Percentiles rank a stretch among this genome's conserved stretches.
phyloP scores from a whole-genome alignment of 2,329 filamentous ascomycete genomes.

The Aspergillus japonicus region DNA sequence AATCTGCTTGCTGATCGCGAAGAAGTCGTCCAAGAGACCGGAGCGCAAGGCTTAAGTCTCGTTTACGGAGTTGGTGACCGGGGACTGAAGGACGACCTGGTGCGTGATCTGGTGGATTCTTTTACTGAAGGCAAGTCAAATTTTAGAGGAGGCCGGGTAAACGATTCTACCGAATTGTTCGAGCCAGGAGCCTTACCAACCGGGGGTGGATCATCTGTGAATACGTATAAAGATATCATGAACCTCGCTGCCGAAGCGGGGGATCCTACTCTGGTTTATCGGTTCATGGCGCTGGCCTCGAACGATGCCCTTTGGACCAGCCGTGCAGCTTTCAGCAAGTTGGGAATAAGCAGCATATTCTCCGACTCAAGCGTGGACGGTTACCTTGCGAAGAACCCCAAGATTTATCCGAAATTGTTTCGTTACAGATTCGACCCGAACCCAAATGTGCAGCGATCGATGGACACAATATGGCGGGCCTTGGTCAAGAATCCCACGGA shows the following conservation, averaged over 20 bases:
- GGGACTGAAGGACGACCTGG: constrained; percentile 74
- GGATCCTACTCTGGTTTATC: constrained; percentile 93
- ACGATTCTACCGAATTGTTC: constrained; percentile 87
- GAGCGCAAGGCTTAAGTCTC: constrained; percentile 83
- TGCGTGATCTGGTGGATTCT: constrained; percentile 81
- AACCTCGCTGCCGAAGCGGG: constrained; percentile 93
- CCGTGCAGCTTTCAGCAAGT: constrained; percentile 91
- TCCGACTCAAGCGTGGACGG: constrained; percentile 73
- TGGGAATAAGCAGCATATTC: constrained; percentile 87
- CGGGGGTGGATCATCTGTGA: constrained; percentile 83
- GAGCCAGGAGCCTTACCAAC: constrained; percentile 88
- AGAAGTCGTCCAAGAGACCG: constrained; percentile 92
- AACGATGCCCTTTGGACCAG: constrained; percentile 97
- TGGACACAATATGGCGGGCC: constrained; percentile 97
- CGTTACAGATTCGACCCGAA: constrained; percentile 96
- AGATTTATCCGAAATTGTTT: constrained; percentile 91
- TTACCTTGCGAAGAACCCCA: constrained; percentile 76
- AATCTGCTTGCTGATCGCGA: constrained; percentile 82
- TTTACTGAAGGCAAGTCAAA: constrained; percentile 70
- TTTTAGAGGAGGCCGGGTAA: constrained; percentile 72
- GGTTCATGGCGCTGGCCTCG: constrained; percentile 95
- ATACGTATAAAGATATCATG: constrained; percentile 97
- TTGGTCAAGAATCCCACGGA: constrained; percentile 83
- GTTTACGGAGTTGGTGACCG: constrained; percentile 92
- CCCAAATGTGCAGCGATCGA: constrained; percentile 84